phyloP scores from a whole-genome alignment of 176 grass and related monocot genomes.

The Dactylis glomerata region DNA sequence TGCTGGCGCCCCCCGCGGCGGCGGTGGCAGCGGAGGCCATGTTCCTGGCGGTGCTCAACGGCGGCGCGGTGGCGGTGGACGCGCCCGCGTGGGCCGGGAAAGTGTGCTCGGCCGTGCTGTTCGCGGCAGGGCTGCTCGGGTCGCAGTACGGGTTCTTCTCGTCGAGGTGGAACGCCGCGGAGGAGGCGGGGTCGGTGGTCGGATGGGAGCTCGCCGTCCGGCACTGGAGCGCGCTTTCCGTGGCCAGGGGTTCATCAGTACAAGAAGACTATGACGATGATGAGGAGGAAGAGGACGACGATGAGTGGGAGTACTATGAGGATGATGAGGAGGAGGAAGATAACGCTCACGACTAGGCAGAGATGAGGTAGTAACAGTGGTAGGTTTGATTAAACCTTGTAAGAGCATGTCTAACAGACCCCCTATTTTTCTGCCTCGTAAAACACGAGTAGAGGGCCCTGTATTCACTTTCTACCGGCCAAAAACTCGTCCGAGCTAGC shows the following conservation, averaged over 20 bases:
- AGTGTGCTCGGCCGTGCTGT: conserved; percentile 29
- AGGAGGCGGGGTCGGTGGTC: conserved; percentile 26
- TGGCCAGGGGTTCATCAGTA: background rate
- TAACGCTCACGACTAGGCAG: background rate
- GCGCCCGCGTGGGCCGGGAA: conserved; percentile 17
- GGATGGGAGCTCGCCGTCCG: conserved; percentile 46
- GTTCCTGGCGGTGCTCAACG: conserved; percentile 32
- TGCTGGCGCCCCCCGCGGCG: conserved; percentile 26
- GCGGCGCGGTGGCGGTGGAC: conserved; percentile 1
- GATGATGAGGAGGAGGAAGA: conserved; percentile 25
- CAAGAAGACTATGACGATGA: background rate
- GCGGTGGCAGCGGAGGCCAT: conserved; percentile 28
- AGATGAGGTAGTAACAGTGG: background rate
- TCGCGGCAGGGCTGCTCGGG: conserved; percentile 20
- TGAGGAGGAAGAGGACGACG: background rate
- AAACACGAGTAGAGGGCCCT: too few species aligned
- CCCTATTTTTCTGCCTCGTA: too few species aligned
- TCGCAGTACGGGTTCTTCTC: conserved; percentile 54
- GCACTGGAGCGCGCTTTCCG: conserved; percentile 27
- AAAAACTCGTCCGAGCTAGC: too few species aligned
- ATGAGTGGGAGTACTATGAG: background rate
- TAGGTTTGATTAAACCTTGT: conserved; percentile 20
- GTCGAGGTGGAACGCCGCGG: conserved; percentile 36
- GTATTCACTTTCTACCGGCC: too few species aligned
- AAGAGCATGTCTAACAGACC: too few species aligned